A percentile compares a stretch with the other conserved stretches of the same genome.
phyloP scores from a whole-genome alignment of 2,329 filamentous ascomycete species.

The Zasmidium cellare region DNA sequence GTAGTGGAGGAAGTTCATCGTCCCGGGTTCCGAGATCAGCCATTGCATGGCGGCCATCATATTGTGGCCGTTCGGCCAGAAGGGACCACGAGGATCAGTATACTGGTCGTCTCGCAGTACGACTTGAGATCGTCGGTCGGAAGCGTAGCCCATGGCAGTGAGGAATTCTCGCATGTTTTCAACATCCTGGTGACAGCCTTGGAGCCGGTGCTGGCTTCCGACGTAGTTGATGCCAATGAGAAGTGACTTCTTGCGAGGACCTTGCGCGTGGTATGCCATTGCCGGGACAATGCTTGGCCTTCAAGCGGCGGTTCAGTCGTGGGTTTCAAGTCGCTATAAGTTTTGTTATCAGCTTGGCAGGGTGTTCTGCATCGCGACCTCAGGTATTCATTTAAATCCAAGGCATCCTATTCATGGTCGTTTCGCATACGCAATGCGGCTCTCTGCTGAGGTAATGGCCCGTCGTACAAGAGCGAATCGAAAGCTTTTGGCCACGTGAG shows the following conservation, averaged over 20 bases:
- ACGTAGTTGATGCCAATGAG: constrained; percentile 57
- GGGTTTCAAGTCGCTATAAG: too few species aligned
- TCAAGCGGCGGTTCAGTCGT: background rate
- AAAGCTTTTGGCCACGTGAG: constrained; percentile 4
- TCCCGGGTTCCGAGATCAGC: constrained; percentile 56
- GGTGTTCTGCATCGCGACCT: too few species aligned
- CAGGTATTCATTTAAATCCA: too few species aligned
- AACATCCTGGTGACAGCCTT: constrained; percentile 50
- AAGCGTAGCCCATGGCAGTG: constrained; percentile 42
- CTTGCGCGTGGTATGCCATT: constrained; percentile 9
- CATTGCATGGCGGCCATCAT: constrained; percentile 57
- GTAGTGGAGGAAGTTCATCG: constrained; percentile 58
- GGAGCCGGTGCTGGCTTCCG: constrained; percentile 44
- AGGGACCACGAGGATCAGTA: constrained; percentile 34
- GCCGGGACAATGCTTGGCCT: background rate
- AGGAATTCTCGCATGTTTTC: constrained; percentile 51
- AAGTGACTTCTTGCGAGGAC: constrained; percentile 44
- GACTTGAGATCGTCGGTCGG: constrained; percentile 44
- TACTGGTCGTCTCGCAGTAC: constrained; percentile 44
- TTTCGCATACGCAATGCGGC: background rate
- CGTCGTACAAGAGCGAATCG: background rate
- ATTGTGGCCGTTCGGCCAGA: constrained; percentile 36
- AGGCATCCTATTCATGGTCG: background rate
- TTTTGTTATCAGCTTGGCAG: too few species aligned
- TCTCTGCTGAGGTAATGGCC: background rate